Evolutionary conservation across 2,329 filamentous ascomycete species (phyloP), one percentile per base, ranked within the genome.

Genomic region (Penicillium sp.): DNA sequence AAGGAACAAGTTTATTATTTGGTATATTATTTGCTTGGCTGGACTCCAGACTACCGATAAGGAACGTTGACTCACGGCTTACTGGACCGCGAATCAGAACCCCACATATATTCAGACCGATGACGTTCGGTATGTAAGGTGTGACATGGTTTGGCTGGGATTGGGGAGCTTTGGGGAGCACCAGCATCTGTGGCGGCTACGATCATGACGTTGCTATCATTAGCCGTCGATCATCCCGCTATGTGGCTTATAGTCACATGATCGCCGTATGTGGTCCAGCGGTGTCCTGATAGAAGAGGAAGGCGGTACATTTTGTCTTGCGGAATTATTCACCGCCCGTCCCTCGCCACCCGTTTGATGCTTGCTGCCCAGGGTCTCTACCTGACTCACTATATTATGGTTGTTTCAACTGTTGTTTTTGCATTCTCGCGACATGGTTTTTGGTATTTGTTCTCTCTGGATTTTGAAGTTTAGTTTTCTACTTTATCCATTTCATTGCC

Each of bases 341-440:
- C 4, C 18, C 27, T 30, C 24, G 20, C 47, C 40, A 22, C 46
- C 42, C 56, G 52, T 41, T 49, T 35, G 22, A 20, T 30, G 25
- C 18, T 30, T 45, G 52, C 41, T 36, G 36, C 48, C 44, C 52
- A 51, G 27, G 24, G 38, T 25, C 38, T 45, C 30, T 51, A 35
- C 50, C 48, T 48, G 42, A 48, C 51, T 58, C 53, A 28, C 18
- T 24, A 56, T 60, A 28, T 14, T 24, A 56, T 60, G 50, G 45
- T 41, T 39, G 33, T 42, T 20, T 41, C 31, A 44, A 22, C 30
- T 31, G 6, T 38, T 31, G 45, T 48, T 48, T 24, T 42, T 33
- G 35, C 35, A 27, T 39, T 25, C 40, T 31, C 33, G 35, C 48
- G 52, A 48, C 18, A 51, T 54, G 48, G 36, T 18, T 22, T 44